Base-by-base conservation (phyloP, 345 rosid genomes). In the Salix exigua region DNA sequence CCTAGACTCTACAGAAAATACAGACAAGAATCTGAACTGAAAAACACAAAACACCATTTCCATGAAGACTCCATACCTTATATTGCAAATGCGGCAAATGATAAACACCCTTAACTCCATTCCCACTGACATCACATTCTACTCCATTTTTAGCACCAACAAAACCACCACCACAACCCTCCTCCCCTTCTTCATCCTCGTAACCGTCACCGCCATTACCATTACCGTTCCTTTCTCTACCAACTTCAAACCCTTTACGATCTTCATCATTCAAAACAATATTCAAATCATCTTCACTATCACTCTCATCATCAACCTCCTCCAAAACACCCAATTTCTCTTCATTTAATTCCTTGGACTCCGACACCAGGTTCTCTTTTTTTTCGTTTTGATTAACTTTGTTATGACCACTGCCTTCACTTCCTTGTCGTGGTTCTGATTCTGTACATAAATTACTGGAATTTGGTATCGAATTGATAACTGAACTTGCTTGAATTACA, bases 211-310 rank as follows among this genome's bases (percentile, higher is more conserved):
- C 79, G 70, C 65, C 13, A 16, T 33, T 5, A 35, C 8, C 58
- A 53, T 51, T 48, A 35, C 26, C 48, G 31, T 61, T 44, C 50
- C 60, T 66, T 17, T 7, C 66, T 5, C 23, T 40, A n/a, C 31
- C 70, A 82, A 38, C 81, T 10, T 72, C 64, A 38, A 82, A 28
- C 42, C 44, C 60, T 33, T 81, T 37, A 31, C 87, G 82, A 75
- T 85, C 90, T 55, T 85, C 96, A 28, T 92, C 91, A 64, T 89
- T 87, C 79, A 89, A 72, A 23, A 92, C 88, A 21, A 91, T 92
- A 66, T 88, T 87, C 77, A 92, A 81, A 76, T 91, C 94, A 74
- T 86, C 94, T 12, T 91, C 92, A 65, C 91, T 86, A 21, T 89
- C 92, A 71, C 88, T 88, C 64, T 38, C 83, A 12, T 75, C 82